Conservation (phyloP, 441 rosid genomes). For the Isatis lusitanica region DNA sequence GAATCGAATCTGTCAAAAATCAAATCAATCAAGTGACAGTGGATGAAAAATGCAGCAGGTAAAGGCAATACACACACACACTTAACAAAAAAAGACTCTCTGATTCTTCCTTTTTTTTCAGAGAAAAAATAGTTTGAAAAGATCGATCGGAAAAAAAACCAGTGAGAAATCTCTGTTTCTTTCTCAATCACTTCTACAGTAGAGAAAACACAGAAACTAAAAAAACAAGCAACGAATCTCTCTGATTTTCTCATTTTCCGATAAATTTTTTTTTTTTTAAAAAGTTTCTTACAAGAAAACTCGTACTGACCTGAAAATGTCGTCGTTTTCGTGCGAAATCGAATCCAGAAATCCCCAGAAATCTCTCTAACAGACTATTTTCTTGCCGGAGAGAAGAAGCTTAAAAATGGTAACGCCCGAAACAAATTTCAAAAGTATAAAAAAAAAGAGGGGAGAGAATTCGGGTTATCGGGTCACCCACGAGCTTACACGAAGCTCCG, state of each 20-base stretch:
- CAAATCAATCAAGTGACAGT: constrained; percentile 34
- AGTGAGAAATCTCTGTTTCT: constrained; percentile 28
- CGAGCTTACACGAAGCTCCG: constrained; percentile 34
- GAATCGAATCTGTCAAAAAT: constrained; percentile 34
- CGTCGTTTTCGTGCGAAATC: constrained; percentile 13
- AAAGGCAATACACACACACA: neutral
- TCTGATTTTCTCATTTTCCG: constrained; percentile 13
- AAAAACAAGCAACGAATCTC: constrained; percentile 12
- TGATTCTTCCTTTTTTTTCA: neutral
- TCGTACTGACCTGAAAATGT: constrained; percentile 29
- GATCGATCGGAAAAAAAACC: constrained; percentile 21
- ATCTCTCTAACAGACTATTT: neutral
- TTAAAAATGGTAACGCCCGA: neutral
- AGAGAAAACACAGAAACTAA: neutral
- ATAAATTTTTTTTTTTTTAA: neutral
- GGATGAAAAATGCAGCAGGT: neutral
- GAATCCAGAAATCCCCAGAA: neutral
- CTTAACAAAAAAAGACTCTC: neutral
- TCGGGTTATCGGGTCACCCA: constrained; percentile 32
- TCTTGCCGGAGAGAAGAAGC: neutral
- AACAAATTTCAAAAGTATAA: neutral
- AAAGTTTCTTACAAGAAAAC: neutral
- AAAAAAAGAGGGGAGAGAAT: neutral
- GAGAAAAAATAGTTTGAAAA: constrained; percentile 25
- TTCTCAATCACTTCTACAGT: constrained; percentile 26